Percentiles rank a stretch among this genome's conserved stretches.
Evolutionary conservation across 1,284 basidiomycete species (phyloP).

Genomic region (Trichosporon asahii): DNA sequence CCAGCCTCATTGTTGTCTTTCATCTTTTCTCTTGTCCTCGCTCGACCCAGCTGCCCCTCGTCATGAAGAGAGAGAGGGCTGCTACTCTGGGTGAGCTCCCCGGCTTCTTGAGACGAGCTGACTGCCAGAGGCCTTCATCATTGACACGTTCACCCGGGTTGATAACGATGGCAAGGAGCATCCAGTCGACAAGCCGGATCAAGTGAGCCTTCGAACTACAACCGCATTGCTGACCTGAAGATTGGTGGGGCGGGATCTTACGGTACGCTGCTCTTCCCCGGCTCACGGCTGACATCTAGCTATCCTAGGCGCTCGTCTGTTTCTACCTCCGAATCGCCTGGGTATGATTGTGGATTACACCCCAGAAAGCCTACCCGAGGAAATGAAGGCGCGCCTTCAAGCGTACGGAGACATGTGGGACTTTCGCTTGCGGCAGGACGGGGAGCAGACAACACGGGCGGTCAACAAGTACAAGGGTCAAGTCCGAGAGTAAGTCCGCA

Average conservation of each 20-base stretch:
- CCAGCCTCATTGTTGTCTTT: neutral
- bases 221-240: constrained; percentile 25
- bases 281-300: constrained; percentile 23
- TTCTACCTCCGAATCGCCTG: constrained; percentile 35
- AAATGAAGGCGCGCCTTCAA: constrained; percentile 29
- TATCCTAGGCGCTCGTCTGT: constrained; percentile 46
- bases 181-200: constrained; percentile 35
- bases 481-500: constrained; percentile 33
- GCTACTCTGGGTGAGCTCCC: neutral
- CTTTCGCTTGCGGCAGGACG: constrained; percentile 35
- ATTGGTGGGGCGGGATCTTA: constrained; percentile 50
- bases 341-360: constrained; percentile 46
- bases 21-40: neutral
- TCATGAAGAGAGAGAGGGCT: constrained; percentile 6
- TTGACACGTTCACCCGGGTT: constrained; percentile 45
- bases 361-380: constrained; percentile 28
- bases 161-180: constrained; percentile 36
- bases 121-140: constrained; percentile 42
- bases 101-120: neutral
- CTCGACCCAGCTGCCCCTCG: neutral
- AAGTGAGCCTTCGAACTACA: constrained; percentile 26
- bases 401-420: constrained; percentile 46
- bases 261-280: constrained; percentile 27
- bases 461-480: constrained; percentile 43
- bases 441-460: constrained; percentile 36